A percentile compares a stretch with the other conserved stretches of the same genome.
phyloP scores from a whole-genome alignment of 441 rosid genomes.

The Jatropha podagrica region DNA sequence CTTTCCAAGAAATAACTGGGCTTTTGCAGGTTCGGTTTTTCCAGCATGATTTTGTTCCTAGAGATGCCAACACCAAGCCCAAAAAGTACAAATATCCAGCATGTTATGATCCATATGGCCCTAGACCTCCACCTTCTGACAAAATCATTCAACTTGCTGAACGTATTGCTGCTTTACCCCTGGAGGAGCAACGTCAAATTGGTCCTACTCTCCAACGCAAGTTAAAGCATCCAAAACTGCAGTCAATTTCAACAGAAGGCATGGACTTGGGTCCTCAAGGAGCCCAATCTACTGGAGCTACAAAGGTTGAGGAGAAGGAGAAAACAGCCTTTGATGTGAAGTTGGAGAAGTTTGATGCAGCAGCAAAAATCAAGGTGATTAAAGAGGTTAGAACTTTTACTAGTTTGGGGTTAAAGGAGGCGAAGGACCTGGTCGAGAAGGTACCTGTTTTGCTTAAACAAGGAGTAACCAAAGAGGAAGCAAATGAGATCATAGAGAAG shows the following conservation, averaged over 20 bases:
- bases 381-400: slow-evolving; percentile 71
- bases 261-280: slow-evolving; percentile 45
- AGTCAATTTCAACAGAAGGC: slow-evolving; percentile 46
- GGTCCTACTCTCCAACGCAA: slow-evolving; percentile 51
- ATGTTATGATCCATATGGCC: slow-evolving; percentile 69
- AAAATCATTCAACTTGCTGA: slow-evolving; percentile 66
- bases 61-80: slow-evolving; percentile 54
- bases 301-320: slow-evolving; percentile 53
- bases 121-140: slow-evolving; percentile 54
- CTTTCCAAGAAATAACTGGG: slow-evolving; percentile 29
- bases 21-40: slow-evolving; percentile 52
- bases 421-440: slow-evolving; percentile 79
- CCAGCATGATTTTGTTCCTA: slow-evolving; percentile 60
- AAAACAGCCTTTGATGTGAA: slow-evolving; percentile 67
- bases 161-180: slow-evolving; percentile 53
- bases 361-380: slow-evolving; percentile 65
- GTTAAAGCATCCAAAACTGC: slow-evolving; percentile 47
- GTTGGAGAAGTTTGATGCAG: slow-evolving; percentile 66
- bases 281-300: slow-evolving; percentile 39
- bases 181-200: slow-evolving; percentile 57
- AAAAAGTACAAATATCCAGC: slow-evolving; percentile 58
- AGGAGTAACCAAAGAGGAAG: slow-evolving; percentile 86
- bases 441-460: slow-evolving; percentile 56
- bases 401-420: slow-evolving; percentile 68
- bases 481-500: slow-evolving; percentile 51